Evolutionary conservation across 805 yeast genomes (phyloP).

Genomic region (Ogataea glucozyma): DNA sequence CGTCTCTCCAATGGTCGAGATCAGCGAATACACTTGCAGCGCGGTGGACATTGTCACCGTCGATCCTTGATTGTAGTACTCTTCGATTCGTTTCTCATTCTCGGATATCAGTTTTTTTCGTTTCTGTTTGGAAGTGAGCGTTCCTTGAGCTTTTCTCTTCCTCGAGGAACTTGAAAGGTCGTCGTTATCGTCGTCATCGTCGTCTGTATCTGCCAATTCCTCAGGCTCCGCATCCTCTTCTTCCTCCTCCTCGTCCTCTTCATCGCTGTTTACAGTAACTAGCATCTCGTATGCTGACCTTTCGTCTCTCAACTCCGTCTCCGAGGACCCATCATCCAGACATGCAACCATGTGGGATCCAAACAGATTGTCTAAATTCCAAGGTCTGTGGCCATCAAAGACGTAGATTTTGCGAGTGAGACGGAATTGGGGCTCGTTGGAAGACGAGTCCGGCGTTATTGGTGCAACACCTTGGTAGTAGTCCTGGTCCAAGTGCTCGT

Average conservation of each 20-base stretch:
- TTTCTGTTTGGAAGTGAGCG: slow-evolving; percentile 38
- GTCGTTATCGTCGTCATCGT: slow-evolving; percentile 32
- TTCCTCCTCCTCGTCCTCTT: slow-evolving; percentile 38
- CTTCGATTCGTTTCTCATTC: slow-evolving; percentile 60
- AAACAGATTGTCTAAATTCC: slow-evolving; percentile 92
- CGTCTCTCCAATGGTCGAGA: slow-evolving; percentile 83
- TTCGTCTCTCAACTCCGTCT: slow-evolving; percentile 56
- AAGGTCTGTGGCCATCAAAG: slow-evolving; percentile 91
- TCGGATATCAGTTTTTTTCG: slow-evolving; percentile 41
- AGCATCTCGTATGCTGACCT: slow-evolving; percentile 61
- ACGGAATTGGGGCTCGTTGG: slow-evolving; percentile 32
- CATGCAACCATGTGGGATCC: slow-evolving; percentile 78
- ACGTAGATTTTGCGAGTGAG: slow-evolving; percentile 68
- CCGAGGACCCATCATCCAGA: slow-evolving; percentile 82
- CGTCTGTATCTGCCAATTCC: slow-evolving; percentile 34
- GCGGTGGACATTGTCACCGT: slow-evolving; percentile 73
- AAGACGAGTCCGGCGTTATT: slow-evolving; percentile 28
- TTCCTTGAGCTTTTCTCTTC: slow-evolving; percentile 23
- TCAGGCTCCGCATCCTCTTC: slow-evolving; percentile 34
- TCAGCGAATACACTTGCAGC: slow-evolving; percentile 74
- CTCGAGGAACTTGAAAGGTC: slow-evolving; percentile 14
- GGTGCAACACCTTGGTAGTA: slow-evolving; percentile 24
- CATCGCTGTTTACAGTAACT: slow-evolving; percentile 41
- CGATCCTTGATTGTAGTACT: slow-evolving; percentile 83
- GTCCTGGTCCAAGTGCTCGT: slow-evolving; percentile 46